Percentiles rank a stretch among this genome's conserved stretches.
Conservation (phyloP, 352 stramenopile species). For the Pythium apleroticum region DNA sequence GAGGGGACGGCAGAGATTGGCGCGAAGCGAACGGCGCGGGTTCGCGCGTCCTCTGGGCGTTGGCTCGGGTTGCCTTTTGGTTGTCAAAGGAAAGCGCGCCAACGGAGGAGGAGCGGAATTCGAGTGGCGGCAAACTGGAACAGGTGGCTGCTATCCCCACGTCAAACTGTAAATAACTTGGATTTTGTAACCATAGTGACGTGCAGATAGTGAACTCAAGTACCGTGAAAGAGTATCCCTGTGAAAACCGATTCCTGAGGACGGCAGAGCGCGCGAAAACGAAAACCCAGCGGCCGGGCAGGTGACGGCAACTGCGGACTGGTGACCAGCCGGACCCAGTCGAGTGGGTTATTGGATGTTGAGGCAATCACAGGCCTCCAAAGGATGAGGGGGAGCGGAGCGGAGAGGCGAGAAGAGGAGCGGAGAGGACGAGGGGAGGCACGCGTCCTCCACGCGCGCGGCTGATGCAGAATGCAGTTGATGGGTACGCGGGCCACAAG, state of each 20-base stretch:
- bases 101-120: conserved; percentile 5
- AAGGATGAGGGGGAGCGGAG: background rate
- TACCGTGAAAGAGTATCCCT: background rate
- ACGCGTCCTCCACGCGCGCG: conserved; percentile 4
- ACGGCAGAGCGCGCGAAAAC: background rate
- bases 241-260: conserved; percentile 7
- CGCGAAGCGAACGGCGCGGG: background rate
- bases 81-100: conserved; percentile 2
- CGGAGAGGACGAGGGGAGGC: background rate
- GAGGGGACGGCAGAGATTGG: background rate
- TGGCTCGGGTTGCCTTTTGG: conserved; percentile 2
- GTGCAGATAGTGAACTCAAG: conserved; percentile 4
- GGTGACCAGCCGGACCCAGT: background rate
- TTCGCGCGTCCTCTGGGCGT: background rate
- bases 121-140: background rate
- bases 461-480: background rate
- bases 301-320: conserved; percentile 1
- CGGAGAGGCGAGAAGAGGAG: no score
- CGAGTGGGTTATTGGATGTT: conserved; percentile 6
- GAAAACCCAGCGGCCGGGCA: no score
- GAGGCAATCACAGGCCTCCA: background rate
- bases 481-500: background rate
- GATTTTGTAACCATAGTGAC: background rate
- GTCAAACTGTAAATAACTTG: background rate
- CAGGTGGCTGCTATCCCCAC: conserved; percentile 7